Conservation (phyloP, 2,329 filamentous ascomycete genomes). For the Monosporascus sp. region DNA sequence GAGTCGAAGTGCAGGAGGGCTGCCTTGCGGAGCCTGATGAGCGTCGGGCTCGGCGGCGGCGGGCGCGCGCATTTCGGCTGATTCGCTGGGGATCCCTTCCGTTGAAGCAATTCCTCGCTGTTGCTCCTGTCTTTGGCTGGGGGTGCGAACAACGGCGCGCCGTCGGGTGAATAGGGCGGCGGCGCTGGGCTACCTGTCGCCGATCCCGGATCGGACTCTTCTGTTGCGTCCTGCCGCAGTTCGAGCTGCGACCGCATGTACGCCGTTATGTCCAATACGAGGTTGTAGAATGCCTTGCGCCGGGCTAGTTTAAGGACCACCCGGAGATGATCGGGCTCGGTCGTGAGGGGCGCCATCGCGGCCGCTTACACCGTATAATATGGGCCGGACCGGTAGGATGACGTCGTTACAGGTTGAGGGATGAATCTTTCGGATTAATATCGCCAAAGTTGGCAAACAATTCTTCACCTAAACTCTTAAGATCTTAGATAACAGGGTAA, state of each 20-base stretch:
- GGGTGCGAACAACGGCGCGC: slow-evolving; percentile 14
- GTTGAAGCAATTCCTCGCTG: slow-evolving; percentile 3
- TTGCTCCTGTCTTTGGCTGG: slow-evolving; percentile 7
- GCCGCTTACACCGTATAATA: not conserved
- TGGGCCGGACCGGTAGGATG: slow-evolving; percentile 1
- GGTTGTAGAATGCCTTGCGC: slow-evolving; percentile 44
- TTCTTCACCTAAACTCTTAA: too few relatives aligned
- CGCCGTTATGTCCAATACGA: slow-evolving; percentile 46
- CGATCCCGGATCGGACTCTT: slow-evolving; percentile 23
- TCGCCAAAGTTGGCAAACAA: too few relatives aligned
- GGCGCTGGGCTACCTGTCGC: slow-evolving; percentile 2
- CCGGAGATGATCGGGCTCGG: slow-evolving; percentile 49
- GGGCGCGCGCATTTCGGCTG: not conserved
- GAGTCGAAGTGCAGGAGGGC: slow-evolving; percentile 66
- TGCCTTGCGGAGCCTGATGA: slow-evolving; percentile 37
- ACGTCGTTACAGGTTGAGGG: too few relatives aligned
- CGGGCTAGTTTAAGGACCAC: slow-evolving; percentile 48
- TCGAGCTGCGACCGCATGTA: slow-evolving; percentile 50
- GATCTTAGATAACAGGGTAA: too few relatives aligned
- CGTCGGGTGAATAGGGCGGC: slow-evolving; percentile 13
- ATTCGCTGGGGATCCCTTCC: slow-evolving; percentile 1
- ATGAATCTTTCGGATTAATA: too few relatives aligned
- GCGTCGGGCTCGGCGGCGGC: slow-evolving; percentile 20
- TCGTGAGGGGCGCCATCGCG: slow-evolving; percentile 45
- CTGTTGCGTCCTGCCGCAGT: slow-evolving; percentile 24